Base-by-base conservation (phyloP, 352 stramenopile genomes). In the Phytophthora pistaciae region DNA sequence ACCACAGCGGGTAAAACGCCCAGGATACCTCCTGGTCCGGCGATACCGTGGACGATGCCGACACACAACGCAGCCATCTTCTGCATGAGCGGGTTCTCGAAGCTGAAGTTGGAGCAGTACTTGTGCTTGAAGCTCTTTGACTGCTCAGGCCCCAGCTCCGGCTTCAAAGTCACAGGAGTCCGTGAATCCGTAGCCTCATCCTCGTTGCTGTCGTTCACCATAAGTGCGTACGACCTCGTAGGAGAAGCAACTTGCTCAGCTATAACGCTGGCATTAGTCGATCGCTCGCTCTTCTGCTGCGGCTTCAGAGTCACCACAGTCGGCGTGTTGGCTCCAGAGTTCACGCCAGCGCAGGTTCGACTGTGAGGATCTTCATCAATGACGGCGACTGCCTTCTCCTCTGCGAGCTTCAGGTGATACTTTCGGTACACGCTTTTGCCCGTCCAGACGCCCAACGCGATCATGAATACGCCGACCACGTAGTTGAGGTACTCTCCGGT, bases 21-120 rank as follows among this genome's bases (percentile, higher is more conserved):
- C n/a, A 98, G 72, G 33, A 97, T 84, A 20, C 90, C 92, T 64
- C 40, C 36, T 42, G 36, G 36, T 2, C 36, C 36, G 5, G 90
- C 88, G 38, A 97, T 84, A 20, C 90, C 92, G 66, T 98, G 91
- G 46, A 97, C 74, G 33, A 97, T 91, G 33, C 92, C 91, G 27
- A 93, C 82, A n/a, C 84, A 68, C 3, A 97, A 36, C 9, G 90
- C 88, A n/a, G 92, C 82, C 54, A 77, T 68, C 70, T 85, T 72
- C 54, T 91, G 83, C 9, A 77, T 83, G 3, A 75, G 67, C 6
- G 83, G 83, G 40, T 87, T 90, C 8, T 75, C 60, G 63, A 88
- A 81, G 52, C 63, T 82, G n/a, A 73, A 66, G 20, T 74, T 78
- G 38, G 70, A 56, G 42, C 70, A 80, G 49, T 77, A 85, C 33